These are phyloP conservation scores for Leccinum rimulosum DNA, from an alignment of 768 basidiomycete species.

Conservation along the genomic window DNA sequence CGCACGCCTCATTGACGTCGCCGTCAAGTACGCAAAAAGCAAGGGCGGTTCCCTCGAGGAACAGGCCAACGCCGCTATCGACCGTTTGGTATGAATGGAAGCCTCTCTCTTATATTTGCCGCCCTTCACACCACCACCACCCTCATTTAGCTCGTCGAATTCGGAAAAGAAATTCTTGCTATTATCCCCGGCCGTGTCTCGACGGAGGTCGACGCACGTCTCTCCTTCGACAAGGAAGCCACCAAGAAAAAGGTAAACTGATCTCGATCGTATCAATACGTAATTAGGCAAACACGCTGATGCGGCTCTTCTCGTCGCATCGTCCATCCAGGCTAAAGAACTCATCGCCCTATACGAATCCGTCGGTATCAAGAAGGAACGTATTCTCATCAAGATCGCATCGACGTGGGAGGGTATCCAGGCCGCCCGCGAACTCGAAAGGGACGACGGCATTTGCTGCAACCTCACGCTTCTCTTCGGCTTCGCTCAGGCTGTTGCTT, in stretches of 20 bases:
- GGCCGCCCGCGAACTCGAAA: conserved; percentile 93
- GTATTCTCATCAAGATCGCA: conserved; percentile 98
- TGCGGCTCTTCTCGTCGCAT: conserved; percentile 4
- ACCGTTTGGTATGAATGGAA: conserved; percentile 72
- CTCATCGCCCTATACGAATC: conserved; percentile 94
- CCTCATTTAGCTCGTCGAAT: conserved; percentile 81
- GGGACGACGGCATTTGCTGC: conserved; percentile 93
- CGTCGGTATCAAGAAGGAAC: conserved; percentile 90
- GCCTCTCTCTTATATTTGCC: conserved; percentile 8
- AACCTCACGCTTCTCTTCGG: conserved; percentile 99
- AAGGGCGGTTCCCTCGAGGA: conserved; percentile 78
- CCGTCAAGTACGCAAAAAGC: conserved; percentile 69
- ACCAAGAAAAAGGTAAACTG: conserved; percentile 79
- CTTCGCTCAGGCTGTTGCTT: conserved; percentile 97
- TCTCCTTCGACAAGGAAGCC: conserved; percentile 92
- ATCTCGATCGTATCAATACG: conserved; percentile 17
- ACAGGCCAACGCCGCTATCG: conserved; percentile 77
- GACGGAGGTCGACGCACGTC: conserved; percentile 96
- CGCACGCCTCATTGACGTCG: conserved; percentile 71
- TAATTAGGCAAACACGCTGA: conserved; percentile 20
- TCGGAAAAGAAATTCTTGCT: conserved; percentile 90
- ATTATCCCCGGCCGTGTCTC: conserved; percentile 99
- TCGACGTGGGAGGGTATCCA: conserved; percentile 99
- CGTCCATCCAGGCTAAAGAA: conserved; percentile 57
- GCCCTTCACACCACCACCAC: conserved; percentile 13